Percentiles rank a stretch among this genome's conserved stretches.
Conservation (phyloP, 1,284 basidiomycete genomes). For the Meripilus lineatus region DNA sequence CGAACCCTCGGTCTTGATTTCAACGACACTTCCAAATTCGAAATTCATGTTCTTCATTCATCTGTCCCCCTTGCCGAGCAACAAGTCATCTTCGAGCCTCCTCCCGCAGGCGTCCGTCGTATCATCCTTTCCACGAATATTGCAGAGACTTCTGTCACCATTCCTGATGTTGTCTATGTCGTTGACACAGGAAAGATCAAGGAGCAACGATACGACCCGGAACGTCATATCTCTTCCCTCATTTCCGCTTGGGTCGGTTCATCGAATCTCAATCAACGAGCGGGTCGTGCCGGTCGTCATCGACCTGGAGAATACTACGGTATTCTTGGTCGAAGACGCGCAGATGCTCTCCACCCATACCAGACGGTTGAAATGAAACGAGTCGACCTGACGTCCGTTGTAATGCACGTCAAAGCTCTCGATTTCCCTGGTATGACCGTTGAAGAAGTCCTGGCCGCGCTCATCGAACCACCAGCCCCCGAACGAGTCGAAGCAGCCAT, state of each 20-base stretch:
- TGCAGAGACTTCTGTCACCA: slow-evolving; percentile 94
- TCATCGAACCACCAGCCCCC: slow-evolving; percentile 88
- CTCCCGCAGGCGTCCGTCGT: slow-evolving; percentile 72
- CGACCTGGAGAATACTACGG: slow-evolving; percentile 91
- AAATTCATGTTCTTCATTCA: slow-evolving; percentile 90
- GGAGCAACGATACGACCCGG: slow-evolving; percentile 92
- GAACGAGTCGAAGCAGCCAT: slow-evolving; percentile 82
- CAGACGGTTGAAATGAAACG: slow-evolving; percentile 97
- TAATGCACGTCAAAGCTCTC: slow-evolving; percentile 97
- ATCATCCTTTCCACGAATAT: slow-evolving; percentile 95
- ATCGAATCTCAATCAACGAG: slow-evolving; percentile 93
- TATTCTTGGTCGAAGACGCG: slow-evolving; percentile 67
- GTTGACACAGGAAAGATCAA: slow-evolving; percentile 89
- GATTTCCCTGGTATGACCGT: slow-evolving; percentile 86
- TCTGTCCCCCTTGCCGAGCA: slow-evolving; percentile 89
- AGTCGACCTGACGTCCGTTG: slow-evolving; percentile 85
- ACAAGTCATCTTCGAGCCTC: slow-evolving; percentile 85
- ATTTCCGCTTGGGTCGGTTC: slow-evolving; percentile 89
- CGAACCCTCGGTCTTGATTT: slow-evolving; percentile 59
- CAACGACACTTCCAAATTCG: slow-evolving; percentile 53
- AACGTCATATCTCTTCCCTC: slow-evolving; percentile 82
- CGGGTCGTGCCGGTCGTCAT: slow-evolving; percentile 92
- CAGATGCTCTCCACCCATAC: slow-evolving; percentile 67
- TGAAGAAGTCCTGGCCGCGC: slow-evolving; percentile 80
- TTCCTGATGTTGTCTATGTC: slow-evolving; percentile 95